A percentile compares a stretch with the other conserved stretches of the same genome.
phyloP scores from a whole-genome alignment of 192 early-diverging fungal species.

The Spizellomyces sp. region DNA sequence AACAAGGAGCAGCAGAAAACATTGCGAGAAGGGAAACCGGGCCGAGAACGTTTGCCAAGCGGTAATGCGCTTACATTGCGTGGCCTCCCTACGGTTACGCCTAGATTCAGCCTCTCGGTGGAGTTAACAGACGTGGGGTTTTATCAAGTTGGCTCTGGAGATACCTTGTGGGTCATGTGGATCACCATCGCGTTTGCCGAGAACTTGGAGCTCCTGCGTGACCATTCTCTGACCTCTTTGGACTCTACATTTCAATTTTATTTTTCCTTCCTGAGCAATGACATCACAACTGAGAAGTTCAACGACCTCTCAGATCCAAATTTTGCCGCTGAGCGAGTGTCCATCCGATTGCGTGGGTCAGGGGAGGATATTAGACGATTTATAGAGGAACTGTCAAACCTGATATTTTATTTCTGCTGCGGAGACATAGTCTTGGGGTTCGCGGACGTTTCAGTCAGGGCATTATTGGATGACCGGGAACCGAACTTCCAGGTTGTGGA shows the following conservation, averaged over 20 bases:
- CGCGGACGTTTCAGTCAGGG: conserved; percentile 37
- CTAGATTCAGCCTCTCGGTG: conserved; percentile 30
- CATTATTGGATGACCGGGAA: conserved; percentile 21
- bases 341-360: conserved; percentile 44
- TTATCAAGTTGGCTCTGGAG: conserved; percentile 48
- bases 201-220: conserved; percentile 37
- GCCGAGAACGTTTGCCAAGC: background rate
- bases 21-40: background rate
- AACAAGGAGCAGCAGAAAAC: background rate
- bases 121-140: conserved; percentile 43
- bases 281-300: conserved; percentile 51
- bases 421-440: conserved; percentile 38
- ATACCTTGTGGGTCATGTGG: conserved; percentile 38
- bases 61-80: background rate
- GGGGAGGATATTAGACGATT: conserved; percentile 32
- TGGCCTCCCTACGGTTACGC: background rate
- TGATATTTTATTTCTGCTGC: conserved; percentile 46
- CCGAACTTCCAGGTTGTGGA: conserved; percentile 29
- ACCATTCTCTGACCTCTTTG: background rate
- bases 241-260: conserved; percentile 46
- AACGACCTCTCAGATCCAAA: conserved; percentile 35
- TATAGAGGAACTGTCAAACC: conserved; percentile 36
- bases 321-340: conserved; percentile 55
- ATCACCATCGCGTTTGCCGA: conserved; percentile 58
- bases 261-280: conserved; percentile 53